Conservation (phyloP, 2,329 filamentous ascomycete species). For the Huntiella omanensis region DNA sequence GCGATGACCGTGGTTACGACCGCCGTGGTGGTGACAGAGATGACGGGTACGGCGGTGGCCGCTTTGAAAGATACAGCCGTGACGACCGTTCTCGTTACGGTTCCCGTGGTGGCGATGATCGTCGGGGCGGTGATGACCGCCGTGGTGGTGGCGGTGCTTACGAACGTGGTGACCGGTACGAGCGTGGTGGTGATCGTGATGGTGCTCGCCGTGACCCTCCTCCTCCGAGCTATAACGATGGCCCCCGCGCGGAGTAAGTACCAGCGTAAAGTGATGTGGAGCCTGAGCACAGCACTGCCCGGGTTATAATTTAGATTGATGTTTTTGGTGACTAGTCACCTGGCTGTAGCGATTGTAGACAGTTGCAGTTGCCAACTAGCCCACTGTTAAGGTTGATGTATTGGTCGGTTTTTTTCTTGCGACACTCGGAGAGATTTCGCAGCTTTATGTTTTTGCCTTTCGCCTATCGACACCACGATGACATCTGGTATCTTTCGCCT, state of each 20-base stretch:
- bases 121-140: constrained; percentile 16
- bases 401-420: too few species aligned
- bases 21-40: constrained; percentile 32
- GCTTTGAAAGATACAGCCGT: constrained; percentile 14
- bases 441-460: too few species aligned
- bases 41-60: constrained; percentile 21
- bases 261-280: constrained; percentile 18
- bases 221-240: constrained; percentile 22
- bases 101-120: constrained; percentile 19
- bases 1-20: constrained; percentile 26
- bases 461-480: neutral
- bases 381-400: too few species aligned
- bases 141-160: constrained; percentile 16
- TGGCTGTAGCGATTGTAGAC: constrained; percentile 1
- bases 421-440: too few species aligned
- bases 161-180: constrained; percentile 31
- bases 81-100: constrained; percentile 18
- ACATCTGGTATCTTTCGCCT: constrained; percentile 3
- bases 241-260: constrained; percentile 22
- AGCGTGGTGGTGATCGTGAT: constrained; percentile 26
- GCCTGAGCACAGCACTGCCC: constrained; percentile 16
- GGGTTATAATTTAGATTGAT: neutral
- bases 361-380: too few species aligned
- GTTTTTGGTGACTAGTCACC: constrained; percentile 8
- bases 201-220: constrained; percentile 23